Conservation (phyloP, 2,329 filamentous ascomycete species). For the Fusarium sp. region DNA sequence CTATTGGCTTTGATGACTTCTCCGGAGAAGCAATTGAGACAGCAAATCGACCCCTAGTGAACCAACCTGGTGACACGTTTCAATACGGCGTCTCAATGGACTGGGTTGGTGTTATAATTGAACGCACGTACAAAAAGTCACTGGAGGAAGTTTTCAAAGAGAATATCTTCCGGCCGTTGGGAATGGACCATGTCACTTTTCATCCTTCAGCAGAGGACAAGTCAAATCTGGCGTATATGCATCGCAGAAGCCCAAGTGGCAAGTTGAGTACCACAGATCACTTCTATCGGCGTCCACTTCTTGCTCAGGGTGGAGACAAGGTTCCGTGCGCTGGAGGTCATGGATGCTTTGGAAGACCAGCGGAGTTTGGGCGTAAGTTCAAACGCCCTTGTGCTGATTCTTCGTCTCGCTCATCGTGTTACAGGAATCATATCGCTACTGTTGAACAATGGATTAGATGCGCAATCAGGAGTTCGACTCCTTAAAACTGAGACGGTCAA, state of each 20-base stretch:
- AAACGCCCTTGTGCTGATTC: rapidly evolving
- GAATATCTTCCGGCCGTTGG: rapidly evolving
- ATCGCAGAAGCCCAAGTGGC: not conserved
- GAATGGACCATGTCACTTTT: not conserved
- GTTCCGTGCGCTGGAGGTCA: not conserved
- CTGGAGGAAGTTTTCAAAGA: not conserved
- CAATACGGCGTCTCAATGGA: not conserved
- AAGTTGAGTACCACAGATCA: not conserved
- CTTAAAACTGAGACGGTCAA: not conserved
- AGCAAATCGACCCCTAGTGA: not conserved
- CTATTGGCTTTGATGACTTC: not conserved
- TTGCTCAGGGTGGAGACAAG: not conserved
- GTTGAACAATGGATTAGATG: rapidly evolving
- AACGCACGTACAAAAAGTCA: not conserved
- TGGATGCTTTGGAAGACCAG: not conserved
- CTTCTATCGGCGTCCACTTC: not conserved
- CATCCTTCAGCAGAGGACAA: not conserved
- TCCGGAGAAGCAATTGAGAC: not conserved
- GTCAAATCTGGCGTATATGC: not conserved
- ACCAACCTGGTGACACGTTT: not conserved
- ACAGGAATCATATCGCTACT: not conserved
- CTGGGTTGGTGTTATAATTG: not conserved
- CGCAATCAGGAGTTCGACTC: not conserved
- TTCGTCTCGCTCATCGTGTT: rapidly evolving
- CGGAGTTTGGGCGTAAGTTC: not conserved